Percentiles rank a stretch among this genome's conserved stretches.
Conservation (phyloP, 495 filamentous ascomycete species). For the Endocarpon pusillum region DNA sequence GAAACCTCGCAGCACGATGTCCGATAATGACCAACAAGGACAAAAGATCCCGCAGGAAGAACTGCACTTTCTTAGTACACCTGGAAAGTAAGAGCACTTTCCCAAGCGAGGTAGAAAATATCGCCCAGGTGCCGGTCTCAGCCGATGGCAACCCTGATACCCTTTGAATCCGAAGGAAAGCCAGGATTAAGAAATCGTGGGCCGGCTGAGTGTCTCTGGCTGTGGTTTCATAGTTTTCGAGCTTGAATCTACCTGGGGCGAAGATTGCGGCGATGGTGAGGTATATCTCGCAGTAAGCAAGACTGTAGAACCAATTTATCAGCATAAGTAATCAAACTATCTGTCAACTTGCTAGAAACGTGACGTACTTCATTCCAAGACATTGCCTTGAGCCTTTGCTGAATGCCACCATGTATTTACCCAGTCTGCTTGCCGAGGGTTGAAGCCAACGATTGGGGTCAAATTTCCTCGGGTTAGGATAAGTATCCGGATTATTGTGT, state of each 20-base stretch:
- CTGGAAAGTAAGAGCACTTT: too few species aligned
- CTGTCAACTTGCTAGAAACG: too few species aligned
- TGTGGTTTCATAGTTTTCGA: conserved; percentile 18
- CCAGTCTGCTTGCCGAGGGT: conserved; percentile 17
- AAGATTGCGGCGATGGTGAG: conserved; percentile 18
- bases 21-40: too few species aligned
- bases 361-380: conserved; percentile 23
- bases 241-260: conserved; percentile 4
- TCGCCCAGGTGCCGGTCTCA: conserved; percentile 9
- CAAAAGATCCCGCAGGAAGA: too few species aligned
- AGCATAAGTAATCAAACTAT: too few species aligned
- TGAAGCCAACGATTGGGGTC: conserved; percentile 34
- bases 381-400: conserved; percentile 26
- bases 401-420: conserved; percentile 24
- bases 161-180: conserved; percentile 15
- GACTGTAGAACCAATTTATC: too few species aligned
- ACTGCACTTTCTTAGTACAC: too few species aligned
- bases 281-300: conserved; percentile 20
- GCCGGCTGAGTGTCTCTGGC: conserved; percentile 14
- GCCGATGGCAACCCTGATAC: conserved; percentile 12
- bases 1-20: too few species aligned
- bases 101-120: conserved; percentile 5
- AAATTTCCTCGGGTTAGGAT: conserved; percentile 29
- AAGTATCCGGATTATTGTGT: conserved; percentile 29
- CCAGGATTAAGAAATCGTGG: conserved; percentile 11